Evolutionary conservation across 1,284 basidiomycete species (phyloP), one percentile per base, ranked within the genome.

Genomic region (Apiotrichum brassicae): DNA sequence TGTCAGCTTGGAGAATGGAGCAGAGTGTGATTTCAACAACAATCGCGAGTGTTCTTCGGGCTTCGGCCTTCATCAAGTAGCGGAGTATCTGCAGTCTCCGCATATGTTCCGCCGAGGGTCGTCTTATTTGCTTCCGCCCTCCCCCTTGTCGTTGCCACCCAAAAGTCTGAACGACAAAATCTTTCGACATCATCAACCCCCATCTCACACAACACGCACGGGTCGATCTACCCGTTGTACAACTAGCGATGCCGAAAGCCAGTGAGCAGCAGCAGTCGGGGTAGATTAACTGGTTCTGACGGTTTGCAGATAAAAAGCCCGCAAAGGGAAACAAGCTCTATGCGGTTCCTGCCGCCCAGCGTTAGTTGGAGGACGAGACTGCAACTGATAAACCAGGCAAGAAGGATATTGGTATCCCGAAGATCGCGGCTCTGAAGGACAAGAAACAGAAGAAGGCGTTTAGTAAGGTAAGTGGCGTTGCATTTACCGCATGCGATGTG

Each of bases 331-430:
- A 67, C 56, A 70, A 67, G 56, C 59, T 65, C 28, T 67, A 66
- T 32, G 37, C 60, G 20, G 18, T 65, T 24, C 67, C 67, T 0
- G 51, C 61, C 6, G 54, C 66, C 8, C 40, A 41, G 46, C 60
- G 65, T 65, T 39, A 56, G 64, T 58, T 34, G 2, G 6, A 25
- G 5, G 4, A 9, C n/a, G 16, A 23, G 12, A 24, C 4, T 6
- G 9, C 3, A 16, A 30, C 48, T 19, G n/a, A 25, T 36, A 8
- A 12, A 6, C 9, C 23, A 30, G 36, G 40, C 37, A 62, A 87
- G 85, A 89, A 87, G 65, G 87, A 89, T 68, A 84, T 84, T 39
- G 87, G 87, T 16, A 75, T 90, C 1, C 87, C 87, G 9, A 81
- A 82, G 61, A 77, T 73, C 70, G 86, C 47, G 85, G 82, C 48